phyloP scores from a whole-genome alignment of 2,329 filamentous ascomycete species.

The Clarireedia paspali region DNA sequence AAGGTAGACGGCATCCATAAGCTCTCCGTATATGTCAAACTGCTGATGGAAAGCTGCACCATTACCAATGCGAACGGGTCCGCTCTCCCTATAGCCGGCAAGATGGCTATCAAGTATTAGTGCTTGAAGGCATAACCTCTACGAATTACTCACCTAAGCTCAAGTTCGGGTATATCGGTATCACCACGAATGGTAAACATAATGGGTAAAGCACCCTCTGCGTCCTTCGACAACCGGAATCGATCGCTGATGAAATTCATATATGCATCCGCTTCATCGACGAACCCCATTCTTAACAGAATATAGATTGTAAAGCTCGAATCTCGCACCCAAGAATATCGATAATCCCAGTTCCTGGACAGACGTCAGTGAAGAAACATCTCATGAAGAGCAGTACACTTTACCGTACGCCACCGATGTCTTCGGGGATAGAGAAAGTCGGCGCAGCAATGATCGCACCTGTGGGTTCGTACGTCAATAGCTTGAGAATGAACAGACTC shows the following conservation, averaged over 20 bases:
- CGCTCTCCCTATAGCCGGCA: constrained; percentile 63
- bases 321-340: constrained; percentile 74
- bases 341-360: constrained; percentile 58
- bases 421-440: constrained; percentile 70
- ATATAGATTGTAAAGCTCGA: constrained; percentile 74
- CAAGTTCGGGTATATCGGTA: constrained; percentile 65
- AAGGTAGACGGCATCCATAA: constrained; percentile 70
- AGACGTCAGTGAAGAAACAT: constrained; percentile 2
- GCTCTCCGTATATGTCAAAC: constrained; percentile 72
- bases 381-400: constrained; percentile 3
- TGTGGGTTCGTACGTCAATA: constrained; percentile 71
- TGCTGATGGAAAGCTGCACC: constrained; percentile 70
- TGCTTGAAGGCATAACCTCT: not conserved
- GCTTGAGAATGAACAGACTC: constrained; percentile 66
- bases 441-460: constrained; percentile 71
- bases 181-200: constrained; percentile 76
- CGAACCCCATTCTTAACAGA: constrained; percentile 67
- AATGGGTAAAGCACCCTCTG: constrained; percentile 60
- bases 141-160: constrained; percentile 38
- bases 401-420: constrained; percentile 54
- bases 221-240: constrained; percentile 51
- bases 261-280: constrained; percentile 67
- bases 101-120: constrained; percentile 41
- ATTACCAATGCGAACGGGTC: constrained; percentile 69
- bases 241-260: constrained; percentile 71